These are phyloP conservation scores for Kingdonia uniflora DNA, from an alignment of 164 flowering plant species.

Conservation along the genomic window DNA sequence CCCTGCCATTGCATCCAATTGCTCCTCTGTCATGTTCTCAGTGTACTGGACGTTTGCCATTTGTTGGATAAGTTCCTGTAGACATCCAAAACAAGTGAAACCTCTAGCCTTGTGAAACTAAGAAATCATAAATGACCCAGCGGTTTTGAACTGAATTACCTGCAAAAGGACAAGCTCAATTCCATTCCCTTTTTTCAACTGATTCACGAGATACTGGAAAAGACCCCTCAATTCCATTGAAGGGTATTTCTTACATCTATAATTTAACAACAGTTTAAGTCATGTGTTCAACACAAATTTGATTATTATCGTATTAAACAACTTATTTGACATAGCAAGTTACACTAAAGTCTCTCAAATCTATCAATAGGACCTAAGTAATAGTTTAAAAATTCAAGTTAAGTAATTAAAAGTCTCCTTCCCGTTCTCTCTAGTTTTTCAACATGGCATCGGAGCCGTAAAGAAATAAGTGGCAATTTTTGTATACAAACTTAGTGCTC, in stretches of 20 bases:
- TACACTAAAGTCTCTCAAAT: too few species aligned
- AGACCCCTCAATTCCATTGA: slow-evolving; percentile 99
- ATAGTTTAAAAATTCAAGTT: too few species aligned
- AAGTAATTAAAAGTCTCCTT: too few species aligned
- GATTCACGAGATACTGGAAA: slow-evolving; percentile 96
- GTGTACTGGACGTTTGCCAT: slow-evolving; percentile 99
- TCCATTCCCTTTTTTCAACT: slow-evolving; percentile 84
- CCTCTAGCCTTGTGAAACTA: neutral
- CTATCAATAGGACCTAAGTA: too few species aligned
- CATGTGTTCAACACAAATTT: too few species aligned
- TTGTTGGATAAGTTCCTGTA: slow-evolving; percentile 95
- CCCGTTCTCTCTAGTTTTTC: too few species aligned
- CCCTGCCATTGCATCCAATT: slow-evolving; percentile 99
- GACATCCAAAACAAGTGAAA: neutral
- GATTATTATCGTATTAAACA: too few species aligned
- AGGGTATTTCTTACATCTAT: slow-evolving; percentile 97
- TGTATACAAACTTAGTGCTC: too few species aligned
- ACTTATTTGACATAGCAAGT: too few species aligned
- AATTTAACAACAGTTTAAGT: neutral
- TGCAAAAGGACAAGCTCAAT: slow-evolving; percentile 95
- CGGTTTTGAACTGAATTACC: slow-evolving; percentile 30
- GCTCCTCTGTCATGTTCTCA: slow-evolving; percentile 97
- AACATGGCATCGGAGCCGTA: too few species aligned
- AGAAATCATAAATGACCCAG: neutral
- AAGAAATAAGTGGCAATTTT: too few species aligned